Evolutionary conservation across 192 early-diverging fungal genomes (phyloP), one percentile per base, ranked within the genome.

Genomic region (Dissophora ornata): DNA sequence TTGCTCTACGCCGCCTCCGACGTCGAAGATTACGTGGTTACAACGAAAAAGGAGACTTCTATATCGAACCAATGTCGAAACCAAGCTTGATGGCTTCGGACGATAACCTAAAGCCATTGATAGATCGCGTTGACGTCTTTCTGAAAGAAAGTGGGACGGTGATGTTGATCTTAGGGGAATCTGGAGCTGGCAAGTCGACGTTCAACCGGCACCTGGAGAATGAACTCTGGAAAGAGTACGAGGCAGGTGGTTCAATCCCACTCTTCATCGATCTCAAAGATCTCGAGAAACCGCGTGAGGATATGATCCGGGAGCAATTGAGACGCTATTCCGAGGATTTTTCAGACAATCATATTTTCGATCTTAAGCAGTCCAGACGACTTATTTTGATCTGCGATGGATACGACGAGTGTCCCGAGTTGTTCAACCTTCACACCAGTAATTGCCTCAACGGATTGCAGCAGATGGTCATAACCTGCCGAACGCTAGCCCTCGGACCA

Each of bases 121-220:
- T 19, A 7, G 21, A 1, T 19, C 46, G 16, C 8, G 46, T 47
- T 22, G 8, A 47, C n/a, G 21, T 18, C 2, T 47, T 47, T 22
- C 21, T 47, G 16, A 22, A 22, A 8, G n/a, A n/a, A 8, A 22
- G n/a, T 9, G 46, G 18, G 9, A 8, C 32, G 16, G 33, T 36
- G 32, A 36, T 55, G 32, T 32, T 55, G 1, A 36, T 55, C 32
- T 4, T 55, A 9, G 53, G 53, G 8, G 53, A 55, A 34, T 55
- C 53, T 55, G 53, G 53, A 32, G 53, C 32, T 1, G 53, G 53
- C 32, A 55, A 55, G 19, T 55, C 53, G n/a, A 55, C 53, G n/a
- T 55, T 55, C 21, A 36, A 36, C n/a, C 3, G 28, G n/a, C 29
- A 36, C 18, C 33, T 55, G 29, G 53, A 55, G 19, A 9, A 55